Percentiles rank a stretch among this genome's conserved stretches.
phyloP scores from a whole-genome alignment of 73 alveolate species.

The Tetrahymena borealis region DNA sequence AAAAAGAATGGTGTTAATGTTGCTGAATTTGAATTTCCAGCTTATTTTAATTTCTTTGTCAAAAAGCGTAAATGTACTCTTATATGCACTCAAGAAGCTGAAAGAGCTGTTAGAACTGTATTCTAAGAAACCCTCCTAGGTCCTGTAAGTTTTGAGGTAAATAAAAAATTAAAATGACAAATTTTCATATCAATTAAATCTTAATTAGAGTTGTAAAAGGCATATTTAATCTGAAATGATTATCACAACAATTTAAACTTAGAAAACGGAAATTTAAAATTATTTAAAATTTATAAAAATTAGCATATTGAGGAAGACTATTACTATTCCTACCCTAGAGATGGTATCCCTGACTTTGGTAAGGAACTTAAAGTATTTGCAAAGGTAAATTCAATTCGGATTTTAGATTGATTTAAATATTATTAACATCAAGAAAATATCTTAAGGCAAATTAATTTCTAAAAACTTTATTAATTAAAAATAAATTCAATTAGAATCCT shows the following conservation, averaged over 20 bases:
- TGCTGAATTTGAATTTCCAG: constrained; percentile 46
- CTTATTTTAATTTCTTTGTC: constrained; percentile 35
- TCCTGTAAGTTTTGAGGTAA: constrained; percentile 20
- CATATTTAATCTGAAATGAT: too few relatives aligned
- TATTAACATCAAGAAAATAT: too few relatives aligned
- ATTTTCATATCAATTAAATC: too few relatives aligned
- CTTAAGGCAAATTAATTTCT: too few relatives aligned
- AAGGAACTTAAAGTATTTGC: constrained; percentile 37
- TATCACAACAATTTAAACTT: too few relatives aligned
- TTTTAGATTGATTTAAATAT: too few relatives aligned
- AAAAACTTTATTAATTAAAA: not conserved
- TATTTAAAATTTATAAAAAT: not conserved
- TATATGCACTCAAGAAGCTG: constrained; percentile 24
- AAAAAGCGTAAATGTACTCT: constrained; percentile 23
- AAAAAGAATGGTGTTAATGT: constrained; percentile 40
- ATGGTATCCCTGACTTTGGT: constrained; percentile 16
- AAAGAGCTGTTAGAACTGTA: constrained; percentile 15
- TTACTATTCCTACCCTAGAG: constrained; percentile 11
- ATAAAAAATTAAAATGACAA: not conserved
- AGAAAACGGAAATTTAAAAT: too few relatives aligned
- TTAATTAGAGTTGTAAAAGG: too few relatives aligned
- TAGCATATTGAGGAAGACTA: constrained; percentile 16
- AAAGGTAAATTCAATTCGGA: not conserved
- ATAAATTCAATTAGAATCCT: not conserved
- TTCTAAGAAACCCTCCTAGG: constrained; percentile 40